Percentiles rank a stretch among this genome's conserved stretches.
These are phyloP conservation scores for Microthlaspi erraticum DNA, from an alignment of 345 rosid species.

Conservation along the genomic window DNA sequence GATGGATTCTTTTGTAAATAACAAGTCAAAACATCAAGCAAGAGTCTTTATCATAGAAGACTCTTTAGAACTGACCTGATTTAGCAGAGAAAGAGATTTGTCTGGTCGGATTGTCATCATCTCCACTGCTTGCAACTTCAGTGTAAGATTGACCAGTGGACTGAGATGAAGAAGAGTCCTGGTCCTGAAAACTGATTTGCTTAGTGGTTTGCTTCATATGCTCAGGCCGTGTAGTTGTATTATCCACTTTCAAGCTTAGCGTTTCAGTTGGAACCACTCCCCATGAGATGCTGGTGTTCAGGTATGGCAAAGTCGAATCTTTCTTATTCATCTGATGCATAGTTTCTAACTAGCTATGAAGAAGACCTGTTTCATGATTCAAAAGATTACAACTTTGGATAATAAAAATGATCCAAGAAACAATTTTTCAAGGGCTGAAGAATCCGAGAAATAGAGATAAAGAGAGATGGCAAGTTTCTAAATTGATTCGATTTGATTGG, in stretches of 20 bases:
- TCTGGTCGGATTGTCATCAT: slow-evolving; percentile 47
- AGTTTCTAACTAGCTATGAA: slow-evolving; percentile 12
- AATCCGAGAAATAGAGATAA: slow-evolving; percentile 23
- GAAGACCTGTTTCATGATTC: slow-evolving; percentile 27
- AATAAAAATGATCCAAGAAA: background rate
- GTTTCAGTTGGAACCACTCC: slow-evolving; percentile 49
- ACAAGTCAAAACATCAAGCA: slow-evolving; percentile 23
- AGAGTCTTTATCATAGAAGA: background rate
- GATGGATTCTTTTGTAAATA: slow-evolving; percentile 5
- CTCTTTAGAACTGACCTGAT: slow-evolving; percentile 39
- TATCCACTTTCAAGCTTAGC: slow-evolving; percentile 59
- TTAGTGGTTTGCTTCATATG: slow-evolving; percentile 45
- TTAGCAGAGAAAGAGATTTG: slow-evolving; percentile 41
- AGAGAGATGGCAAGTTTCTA: slow-evolving; percentile 27
- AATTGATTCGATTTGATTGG: slow-evolving; percentile 24
- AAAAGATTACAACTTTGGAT: background rate
- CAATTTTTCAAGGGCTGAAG: background rate
- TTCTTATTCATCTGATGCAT: slow-evolving; percentile 54
- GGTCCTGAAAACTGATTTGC: slow-evolving; percentile 64
- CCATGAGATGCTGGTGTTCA: slow-evolving; percentile 53
- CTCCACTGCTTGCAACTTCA: slow-evolving; percentile 60
- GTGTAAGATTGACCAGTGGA: slow-evolving; percentile 72
- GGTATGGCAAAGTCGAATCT: slow-evolving; percentile 48
- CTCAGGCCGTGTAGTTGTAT: slow-evolving; percentile 44
- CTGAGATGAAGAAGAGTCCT: slow-evolving; percentile 71